Base-by-base conservation (phyloP, 139 green algal genomes). In the Eudorina sp. region DNA sequence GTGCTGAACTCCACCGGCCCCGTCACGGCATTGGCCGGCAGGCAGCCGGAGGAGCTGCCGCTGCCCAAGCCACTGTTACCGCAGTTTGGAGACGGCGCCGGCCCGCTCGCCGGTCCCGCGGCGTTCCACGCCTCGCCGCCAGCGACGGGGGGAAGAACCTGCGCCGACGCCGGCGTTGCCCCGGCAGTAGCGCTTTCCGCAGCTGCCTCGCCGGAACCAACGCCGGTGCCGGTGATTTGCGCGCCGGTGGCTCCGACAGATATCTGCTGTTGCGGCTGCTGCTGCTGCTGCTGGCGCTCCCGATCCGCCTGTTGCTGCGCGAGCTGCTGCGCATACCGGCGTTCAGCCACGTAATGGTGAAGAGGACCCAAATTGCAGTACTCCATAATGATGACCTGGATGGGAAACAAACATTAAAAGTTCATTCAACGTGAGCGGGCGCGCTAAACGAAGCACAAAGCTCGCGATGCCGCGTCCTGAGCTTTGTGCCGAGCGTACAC, bases 371-470 rank as follows among this genome's bases (percentile, higher is more conserved):
- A 66, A 77, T 90, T 88, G 77, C 89, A 92, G 77, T 90, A 92
- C 77, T 92, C 89, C 89, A 92, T 92, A 69, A 92, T 92, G 41
- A 92, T 90, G 7, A 92, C 89, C 77, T 92, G 89, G 62, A 31
- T 2, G 53, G 36, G 34, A 29, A 27, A 27, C 3, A 27, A 11
- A 16, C 51, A 16, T 58, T 25, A n/a, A n/a, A n/a, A n/a, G n/a
- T n/a, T n/a, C n/a, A n/a, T n/a, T n/a, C n/a, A n/a, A n/a, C n/a
- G n/a, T n/a, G n/a, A n/a, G n/a, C n/a, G n/a, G n/a, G n/a, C n/a
- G n/a, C n/a, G n/a, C n/a, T n/a, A n/a, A n/a, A n/a, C n/a, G n/a
- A n/a, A n/a, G n/a, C n/a, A n/a, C n/a, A n/a, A n/a, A n/a, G n/a
- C n/a, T n/a, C n/a, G n/a, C n/a, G n/a, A n/a, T n/a, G n/a, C n/a